Evolutionary conservation across 2,329 filamentous ascomycete genomes (phyloP).

Genomic region (Cyanodermella asteris): DNA sequence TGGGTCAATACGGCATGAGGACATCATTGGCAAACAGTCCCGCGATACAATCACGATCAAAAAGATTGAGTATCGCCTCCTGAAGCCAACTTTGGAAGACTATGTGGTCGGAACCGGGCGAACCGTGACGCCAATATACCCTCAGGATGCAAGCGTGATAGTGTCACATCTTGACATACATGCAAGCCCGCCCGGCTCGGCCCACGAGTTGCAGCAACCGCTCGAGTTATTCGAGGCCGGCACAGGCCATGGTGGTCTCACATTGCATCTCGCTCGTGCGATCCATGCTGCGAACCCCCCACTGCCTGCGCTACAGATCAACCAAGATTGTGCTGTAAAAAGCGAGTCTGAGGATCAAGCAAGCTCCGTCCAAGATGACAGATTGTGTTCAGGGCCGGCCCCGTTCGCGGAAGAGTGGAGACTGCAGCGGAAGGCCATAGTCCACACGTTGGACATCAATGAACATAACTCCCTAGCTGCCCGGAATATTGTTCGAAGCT

Average conservation of each 20-base stretch:
- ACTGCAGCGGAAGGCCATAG: slow-evolving; percentile 38
- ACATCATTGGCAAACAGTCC: slow-evolving; percentile 41
- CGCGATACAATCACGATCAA: slow-evolving; percentile 37
- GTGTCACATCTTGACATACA: slow-evolving; percentile 58
- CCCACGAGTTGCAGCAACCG: slow-evolving; percentile 15
- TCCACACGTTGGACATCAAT: slow-evolving; percentile 53
- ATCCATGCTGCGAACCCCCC: slow-evolving; percentile 50
- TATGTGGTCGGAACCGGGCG: slow-evolving; percentile 48
- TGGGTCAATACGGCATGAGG: slow-evolving; percentile 21
- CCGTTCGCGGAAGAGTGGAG: slow-evolving; percentile 16
- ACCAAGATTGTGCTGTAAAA: slow-evolving; percentile 14
- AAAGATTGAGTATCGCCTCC: slow-evolving; percentile 27
- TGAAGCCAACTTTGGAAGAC: slow-evolving; percentile 47
- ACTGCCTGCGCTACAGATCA: slow-evolving; percentile 20
- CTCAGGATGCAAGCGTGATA: slow-evolving; percentile 52
- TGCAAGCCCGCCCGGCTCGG: slow-evolving; percentile 19
- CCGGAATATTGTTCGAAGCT: slow-evolving; percentile 40
- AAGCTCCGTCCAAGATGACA: slow-evolving; percentile 8
- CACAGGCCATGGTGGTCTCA: slow-evolving; percentile 65
- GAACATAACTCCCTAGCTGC: slow-evolving; percentile 41
- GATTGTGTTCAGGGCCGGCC: neutral
- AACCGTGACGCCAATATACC: slow-evolving; percentile 62
- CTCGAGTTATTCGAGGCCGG: slow-evolving; percentile 67
- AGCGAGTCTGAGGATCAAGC: slow-evolving; percentile 6
- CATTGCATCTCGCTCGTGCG: slow-evolving; percentile 51